Percentiles rank a stretch among this genome's conserved stretches.
Evolutionary conservation across 2,329 filamentous ascomycete genomes (phyloP).

Genomic region (Harringtonia aguacate): DNA sequence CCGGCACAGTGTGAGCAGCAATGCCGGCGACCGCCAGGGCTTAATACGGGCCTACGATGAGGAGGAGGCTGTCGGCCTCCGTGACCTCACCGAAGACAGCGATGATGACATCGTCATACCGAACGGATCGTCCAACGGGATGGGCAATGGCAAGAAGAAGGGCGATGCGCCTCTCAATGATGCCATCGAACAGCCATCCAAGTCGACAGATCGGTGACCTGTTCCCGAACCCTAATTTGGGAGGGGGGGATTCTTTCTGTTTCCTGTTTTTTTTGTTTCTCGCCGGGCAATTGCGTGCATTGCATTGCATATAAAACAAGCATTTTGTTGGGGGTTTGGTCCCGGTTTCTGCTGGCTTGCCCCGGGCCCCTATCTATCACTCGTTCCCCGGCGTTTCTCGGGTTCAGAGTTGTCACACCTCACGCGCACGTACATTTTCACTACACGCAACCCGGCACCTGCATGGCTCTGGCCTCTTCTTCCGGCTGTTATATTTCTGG

Average conservation of each 20-base stretch:
- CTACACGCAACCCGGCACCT: background rate
- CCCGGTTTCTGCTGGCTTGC: background rate
- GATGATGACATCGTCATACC: constrained; percentile 45
- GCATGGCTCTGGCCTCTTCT: background rate
- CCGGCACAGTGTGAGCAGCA: constrained; percentile 53
- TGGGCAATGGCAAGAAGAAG: constrained; percentile 11
- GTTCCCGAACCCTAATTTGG: background rate
- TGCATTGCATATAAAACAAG: constrained; percentile 4
- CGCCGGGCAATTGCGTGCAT: background rate
- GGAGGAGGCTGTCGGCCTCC: constrained; percentile 66
- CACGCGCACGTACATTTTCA: background rate
- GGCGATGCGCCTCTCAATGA: background rate
- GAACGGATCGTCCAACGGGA: constrained; percentile 23
- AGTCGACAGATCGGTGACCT: constrained; percentile 5
- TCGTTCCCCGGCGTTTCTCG: background rate
- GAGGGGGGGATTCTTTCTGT: background rate
- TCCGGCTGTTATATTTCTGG: no score
- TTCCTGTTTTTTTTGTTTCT: background rate
- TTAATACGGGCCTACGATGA: constrained; percentile 86
- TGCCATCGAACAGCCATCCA: constrained; percentile 3
- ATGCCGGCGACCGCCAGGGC: constrained; percentile 62
- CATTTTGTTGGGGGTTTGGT: constrained; percentile 1
- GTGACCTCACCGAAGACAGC: constrained; percentile 68
- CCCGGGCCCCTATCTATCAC: background rate
- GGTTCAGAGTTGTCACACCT: background rate